Conservation (phyloP, 139 green algal species). For the Astrephomene gubernaculifera region DNA sequence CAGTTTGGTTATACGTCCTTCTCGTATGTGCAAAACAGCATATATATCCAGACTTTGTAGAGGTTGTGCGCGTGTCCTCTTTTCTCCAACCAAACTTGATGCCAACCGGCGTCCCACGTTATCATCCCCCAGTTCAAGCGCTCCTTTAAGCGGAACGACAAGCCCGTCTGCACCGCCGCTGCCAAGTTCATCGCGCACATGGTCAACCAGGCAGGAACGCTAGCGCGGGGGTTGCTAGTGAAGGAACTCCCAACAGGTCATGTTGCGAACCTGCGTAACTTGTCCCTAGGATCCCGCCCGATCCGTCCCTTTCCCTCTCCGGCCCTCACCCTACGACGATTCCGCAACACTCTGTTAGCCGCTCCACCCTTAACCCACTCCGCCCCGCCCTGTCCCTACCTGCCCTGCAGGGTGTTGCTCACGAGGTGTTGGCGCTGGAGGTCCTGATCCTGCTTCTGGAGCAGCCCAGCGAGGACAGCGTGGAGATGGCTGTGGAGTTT, state of each 20-base stretch:
- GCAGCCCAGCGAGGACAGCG: constrained; percentile 88
- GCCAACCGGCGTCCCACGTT: too few species aligned
- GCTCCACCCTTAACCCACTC: background rate
- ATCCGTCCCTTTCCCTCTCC: too few species aligned
- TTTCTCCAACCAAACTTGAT: too few species aligned
- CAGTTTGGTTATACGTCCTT: too few species aligned
- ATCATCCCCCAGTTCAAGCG: constrained; percentile 88
- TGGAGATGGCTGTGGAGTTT: constrained; percentile 91
- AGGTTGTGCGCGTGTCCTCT: too few species aligned
- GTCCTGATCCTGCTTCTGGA: constrained; percentile 95
- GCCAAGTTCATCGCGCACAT: constrained; percentile 95
- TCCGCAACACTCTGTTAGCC: background rate
- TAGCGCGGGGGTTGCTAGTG: background rate
- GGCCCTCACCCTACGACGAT: background rate
- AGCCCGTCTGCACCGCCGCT: constrained; percentile 86
- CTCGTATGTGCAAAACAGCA: too few species aligned
- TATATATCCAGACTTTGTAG: too few species aligned
- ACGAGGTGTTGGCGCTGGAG: constrained; percentile 89
- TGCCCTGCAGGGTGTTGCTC: constrained; percentile 44
- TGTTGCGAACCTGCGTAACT: background rate
- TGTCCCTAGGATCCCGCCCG: too few species aligned
- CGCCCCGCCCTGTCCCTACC: background rate
- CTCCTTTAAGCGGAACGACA: constrained; percentile 97
- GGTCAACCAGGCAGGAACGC: constrained; percentile 86
- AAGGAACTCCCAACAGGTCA: background rate